These are phyloP conservation scores for Corylus heterophylla DNA, from an alignment of 306 rosid genomes.

Conservation along the genomic window DNA sequence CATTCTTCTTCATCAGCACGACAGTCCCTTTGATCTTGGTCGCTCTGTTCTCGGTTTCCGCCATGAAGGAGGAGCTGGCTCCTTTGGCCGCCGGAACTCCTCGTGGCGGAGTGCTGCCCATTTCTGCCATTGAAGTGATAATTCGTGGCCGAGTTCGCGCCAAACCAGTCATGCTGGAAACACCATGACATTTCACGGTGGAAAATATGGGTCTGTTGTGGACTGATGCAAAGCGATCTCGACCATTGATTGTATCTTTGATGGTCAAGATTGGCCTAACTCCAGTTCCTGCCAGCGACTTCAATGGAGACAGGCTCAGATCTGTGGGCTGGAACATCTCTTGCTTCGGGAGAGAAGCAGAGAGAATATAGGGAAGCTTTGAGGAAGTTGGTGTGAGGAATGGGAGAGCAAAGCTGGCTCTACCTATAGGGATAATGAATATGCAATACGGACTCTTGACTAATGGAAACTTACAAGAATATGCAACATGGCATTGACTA, in stretches of 20 bases:
- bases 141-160: not conserved
- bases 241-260: not conserved
- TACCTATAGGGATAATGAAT: not conserved
- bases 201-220: not conserved
- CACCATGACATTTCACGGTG: not conserved
- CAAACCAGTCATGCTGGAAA: not conserved
- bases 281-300: not conserved
- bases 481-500: not conserved
- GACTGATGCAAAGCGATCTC: not conserved
- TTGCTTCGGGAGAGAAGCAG: not conserved
- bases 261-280: not conserved
- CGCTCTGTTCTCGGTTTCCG: not conserved
- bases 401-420: not conserved
- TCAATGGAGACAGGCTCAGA: not conserved
- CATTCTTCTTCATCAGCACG: slow-evolving; percentile 43
- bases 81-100: not conserved
- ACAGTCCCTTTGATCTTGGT: slow-evolving; percentile 31
- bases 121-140: not conserved
- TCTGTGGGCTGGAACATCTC: not conserved
- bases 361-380: not conserved
- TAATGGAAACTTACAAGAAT: not conserved
- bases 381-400: not conserved
- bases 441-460: not conserved
- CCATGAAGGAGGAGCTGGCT: not conserved
- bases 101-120: not conserved